Percentiles rank a stretch among this genome's conserved stretches.
Conservation (phyloP, 495 filamentous ascomycete species). For the Hypoxylon intermedium region DNA sequence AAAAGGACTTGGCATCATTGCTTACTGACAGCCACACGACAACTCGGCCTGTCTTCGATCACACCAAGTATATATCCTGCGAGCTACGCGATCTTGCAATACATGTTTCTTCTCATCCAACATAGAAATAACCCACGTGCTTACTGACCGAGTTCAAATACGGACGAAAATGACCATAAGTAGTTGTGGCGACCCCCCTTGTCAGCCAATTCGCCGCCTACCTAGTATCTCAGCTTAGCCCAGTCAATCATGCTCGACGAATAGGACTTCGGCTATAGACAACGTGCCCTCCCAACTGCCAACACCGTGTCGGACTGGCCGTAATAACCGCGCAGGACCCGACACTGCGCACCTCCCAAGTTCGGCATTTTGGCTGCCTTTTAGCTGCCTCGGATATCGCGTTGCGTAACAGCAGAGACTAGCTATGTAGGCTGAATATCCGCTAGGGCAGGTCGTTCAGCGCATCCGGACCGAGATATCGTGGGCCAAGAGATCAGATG, state of each 20-base stretch:
- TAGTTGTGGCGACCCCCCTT: neutral
- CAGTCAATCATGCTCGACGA: slow-evolving; percentile 10
- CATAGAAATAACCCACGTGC: slow-evolving; percentile 20
- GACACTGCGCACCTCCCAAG: slow-evolving; percentile 11
- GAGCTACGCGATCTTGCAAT: neutral
- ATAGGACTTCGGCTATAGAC: slow-evolving; percentile 12
- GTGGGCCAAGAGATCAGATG: slow-evolving; percentile 1
- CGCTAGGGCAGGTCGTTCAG: neutral
- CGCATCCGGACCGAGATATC: slow-evolving; percentile 2
- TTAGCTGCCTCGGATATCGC: neutral
- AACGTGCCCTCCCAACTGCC: slow-evolving; percentile 20
- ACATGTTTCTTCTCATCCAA: neutral
- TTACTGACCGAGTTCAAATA: slow-evolving; percentile 5
- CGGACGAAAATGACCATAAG: neutral
- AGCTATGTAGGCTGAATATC: neutral
- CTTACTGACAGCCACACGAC: no score
- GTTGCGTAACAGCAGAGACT: neutral
- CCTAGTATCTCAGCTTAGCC: slow-evolving; percentile 11
- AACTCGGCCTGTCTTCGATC: no score
- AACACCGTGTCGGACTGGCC: slow-evolving; percentile 5
- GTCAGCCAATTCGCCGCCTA: slow-evolving; percentile 14
- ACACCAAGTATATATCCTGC: no score
- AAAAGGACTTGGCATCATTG: no score
- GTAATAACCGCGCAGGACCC: neutral
- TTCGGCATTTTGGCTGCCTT: slow-evolving; percentile 6